phyloP scores from a whole-genome alignment of 108 stramenopile species.

The Nitzschia inconspicua region DNA sequence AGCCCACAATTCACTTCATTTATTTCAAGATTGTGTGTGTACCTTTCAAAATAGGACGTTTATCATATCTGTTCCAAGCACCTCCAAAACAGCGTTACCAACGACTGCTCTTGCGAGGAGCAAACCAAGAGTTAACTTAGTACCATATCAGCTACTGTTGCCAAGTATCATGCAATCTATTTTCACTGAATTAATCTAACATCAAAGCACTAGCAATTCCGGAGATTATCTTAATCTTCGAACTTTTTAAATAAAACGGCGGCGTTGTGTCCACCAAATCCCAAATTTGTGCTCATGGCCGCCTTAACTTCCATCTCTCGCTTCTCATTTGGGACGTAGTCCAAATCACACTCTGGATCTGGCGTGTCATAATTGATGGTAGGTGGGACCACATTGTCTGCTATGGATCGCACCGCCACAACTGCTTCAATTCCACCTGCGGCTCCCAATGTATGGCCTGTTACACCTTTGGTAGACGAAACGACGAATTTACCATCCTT shows the following conservation, averaged over 20 bases:
- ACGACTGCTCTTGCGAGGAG: too few species aligned
- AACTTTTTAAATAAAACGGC: constrained; percentile 95
- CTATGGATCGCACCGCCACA: constrained; percentile 77
- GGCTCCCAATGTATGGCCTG: constrained; percentile 96
- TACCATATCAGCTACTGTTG: too few species aligned
- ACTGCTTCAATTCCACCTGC: constrained; percentile 97
- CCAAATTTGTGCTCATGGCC: constrained; percentile 95
- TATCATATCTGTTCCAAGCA: too few species aligned
- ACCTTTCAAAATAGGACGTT: too few species aligned
- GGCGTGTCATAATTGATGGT: constrained; percentile 95
- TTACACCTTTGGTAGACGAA: constrained; percentile 92
- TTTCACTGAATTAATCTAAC: too few species aligned
- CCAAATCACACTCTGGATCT: constrained; percentile 94
- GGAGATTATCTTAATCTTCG: constrained; percentile 37
- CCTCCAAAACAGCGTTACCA: too few species aligned
- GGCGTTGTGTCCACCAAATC: constrained; percentile 99
- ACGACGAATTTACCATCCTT: constrained; percentile 80
- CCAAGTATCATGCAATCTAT: too few species aligned
- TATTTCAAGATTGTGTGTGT: too few species aligned
- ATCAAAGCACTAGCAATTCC: neutral
- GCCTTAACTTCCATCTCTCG: constrained; percentile 86
- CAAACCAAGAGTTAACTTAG: too few species aligned
- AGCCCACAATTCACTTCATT: too few species aligned
- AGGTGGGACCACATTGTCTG: constrained; percentile 85
- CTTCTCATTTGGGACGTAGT: constrained; percentile 92